Base-by-base conservation (phyloP, 176 grass and related monocot species). In the Neostapfia colusana region DNA sequence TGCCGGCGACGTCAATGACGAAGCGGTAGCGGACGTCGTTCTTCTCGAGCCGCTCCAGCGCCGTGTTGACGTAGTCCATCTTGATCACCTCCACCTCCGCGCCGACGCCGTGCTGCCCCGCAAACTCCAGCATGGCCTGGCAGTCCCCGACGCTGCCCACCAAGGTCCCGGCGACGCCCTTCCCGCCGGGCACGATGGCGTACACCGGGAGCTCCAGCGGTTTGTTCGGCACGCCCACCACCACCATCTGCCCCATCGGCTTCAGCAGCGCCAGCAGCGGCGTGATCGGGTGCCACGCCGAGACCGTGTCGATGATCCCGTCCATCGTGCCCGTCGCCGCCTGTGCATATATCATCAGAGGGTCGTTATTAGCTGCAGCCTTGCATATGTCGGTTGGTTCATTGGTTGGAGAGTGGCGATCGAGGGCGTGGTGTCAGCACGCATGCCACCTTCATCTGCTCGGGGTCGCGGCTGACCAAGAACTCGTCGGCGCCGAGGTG, bases 1-100 rank as follows among this genome's bases (percentile, higher is more conserved):
- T 83, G 69, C 74, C 69, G 53, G 74, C 80, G 36, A 92, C 59
- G 43, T 92, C 86, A 16, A 89, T 50, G 62, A 89, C 83, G 62
- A 92, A 92, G 53, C 89, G 89, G 73, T 92, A 92, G 59, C 86
- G 67, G 28, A 92, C 89, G 65, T 92, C 89, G 63, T 88, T 88
- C 51, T 76, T 86, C 63, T 71, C 82, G 15, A 92, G 89, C 49
- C 89, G 73, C 56, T 89, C 86, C 0, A 92, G 4, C 1, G 89
- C 86, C 10, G 90, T 92, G 86, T 92, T 89, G 48, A 86, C 83
- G 42, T 89, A 92, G 71, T 92, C 90, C 79, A 92, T 92, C 62
- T 69, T 77, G 42, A 92, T 57, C 2, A 92, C 79, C 79, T 92
- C 90, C 27, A 86, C 86, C 7, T 92, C 86, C 2, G 90, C 86